These are phyloP conservation scores for Apiotrichum porosum DNA, from an alignment of 1,284 basidiomycete genomes.

Conservation along the genomic window DNA sequence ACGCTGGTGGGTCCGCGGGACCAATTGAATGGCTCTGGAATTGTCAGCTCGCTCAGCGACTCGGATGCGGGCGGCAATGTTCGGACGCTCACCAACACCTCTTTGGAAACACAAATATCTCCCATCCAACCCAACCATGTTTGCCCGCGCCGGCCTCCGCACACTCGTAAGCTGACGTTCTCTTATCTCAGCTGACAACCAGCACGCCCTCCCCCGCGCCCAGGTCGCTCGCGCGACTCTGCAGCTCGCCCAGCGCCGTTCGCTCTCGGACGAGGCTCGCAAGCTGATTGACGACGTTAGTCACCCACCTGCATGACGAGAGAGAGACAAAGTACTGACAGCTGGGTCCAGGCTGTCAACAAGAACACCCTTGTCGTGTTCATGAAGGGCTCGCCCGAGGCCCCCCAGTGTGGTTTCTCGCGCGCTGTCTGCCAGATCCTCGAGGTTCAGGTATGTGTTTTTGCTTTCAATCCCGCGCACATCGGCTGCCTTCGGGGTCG, in stretches of 20 bases:
- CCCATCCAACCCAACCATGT: constrained; percentile 22
- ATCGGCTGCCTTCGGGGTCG: too few relatives aligned
- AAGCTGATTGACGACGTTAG: constrained; percentile 52
- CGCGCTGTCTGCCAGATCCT: constrained; percentile 88
- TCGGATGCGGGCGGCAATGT: too few relatives aligned
- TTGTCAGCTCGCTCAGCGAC: too few relatives aligned
- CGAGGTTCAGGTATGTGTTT: constrained; percentile 62
- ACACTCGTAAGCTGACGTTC: constrained; percentile 33
- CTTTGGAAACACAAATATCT: too few relatives aligned
- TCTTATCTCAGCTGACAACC: constrained; percentile 15
- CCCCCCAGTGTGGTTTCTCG: constrained; percentile 80
- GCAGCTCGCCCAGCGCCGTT: constrained; percentile 39
- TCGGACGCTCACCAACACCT: too few relatives aligned
- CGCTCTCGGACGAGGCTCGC: constrained; percentile 49
- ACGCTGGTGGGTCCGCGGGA: too few relatives aligned
- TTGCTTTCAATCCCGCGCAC: too few relatives aligned
- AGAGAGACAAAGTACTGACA: not conserved
- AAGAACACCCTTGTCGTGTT: constrained; percentile 78
- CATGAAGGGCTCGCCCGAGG: constrained; percentile 82
- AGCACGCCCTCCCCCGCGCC: constrained; percentile 42
- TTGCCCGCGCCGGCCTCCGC: constrained; percentile 42
- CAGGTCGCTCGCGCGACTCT: constrained; percentile 33
- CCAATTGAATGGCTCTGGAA: too few relatives aligned
- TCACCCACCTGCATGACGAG: constrained; percentile 21
- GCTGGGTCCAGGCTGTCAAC: constrained; percentile 55